Base-by-base conservation (phyloP, 2,329 filamentous ascomycete species). In the Thielaviopsis punctulata region DNA sequence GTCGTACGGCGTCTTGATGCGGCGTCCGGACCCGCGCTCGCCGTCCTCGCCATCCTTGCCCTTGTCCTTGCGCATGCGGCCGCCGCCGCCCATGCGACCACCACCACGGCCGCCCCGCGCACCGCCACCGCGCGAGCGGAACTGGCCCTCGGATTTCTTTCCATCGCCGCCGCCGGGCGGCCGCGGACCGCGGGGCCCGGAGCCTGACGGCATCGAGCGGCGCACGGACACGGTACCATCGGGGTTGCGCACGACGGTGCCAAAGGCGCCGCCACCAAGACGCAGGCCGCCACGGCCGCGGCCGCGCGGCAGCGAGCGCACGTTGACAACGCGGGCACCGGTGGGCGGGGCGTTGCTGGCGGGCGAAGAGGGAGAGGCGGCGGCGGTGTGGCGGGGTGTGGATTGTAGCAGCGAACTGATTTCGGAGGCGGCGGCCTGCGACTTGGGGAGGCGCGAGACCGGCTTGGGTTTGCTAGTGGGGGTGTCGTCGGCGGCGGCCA, bases 231-330 rank as follows among this genome's bases (percentile, higher is more conserved):
- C 52, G 10, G 52, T 55, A 12, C 55, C 51, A 7, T 45, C 54
- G 19, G 39, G 50, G 43, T 48, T 50, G 53, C 45, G 53, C 51
- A 45, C 52, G 48, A 41, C 56, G 24, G 45, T 52, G 15, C 53
- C 53, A 2, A 51, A 18, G n/a, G 30, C 36, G 22, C 53, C 58
- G 12, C 60, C 55, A 4, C 59, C 59, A 12, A 57, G 54, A 15
- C 53, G 49, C 33, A 51, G 33, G 13, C 60, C 60, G 19, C 61
- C 59, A 19, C 62, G 57, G 18, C 60, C 48, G 3, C 60, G 59
- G 19, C 64, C 62, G 33, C 61, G 56, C 6, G 65, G 67, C 12
- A 70, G 59, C 52, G 60, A 68, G 52, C 60, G 63, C 52, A 71
- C 58, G 52, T 68, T 66, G 46, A 72, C 61, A 15, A 71, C 59